Conservation (phyloP, 495 filamentous ascomycete species). For the Baudoinia panamericana region DNA sequence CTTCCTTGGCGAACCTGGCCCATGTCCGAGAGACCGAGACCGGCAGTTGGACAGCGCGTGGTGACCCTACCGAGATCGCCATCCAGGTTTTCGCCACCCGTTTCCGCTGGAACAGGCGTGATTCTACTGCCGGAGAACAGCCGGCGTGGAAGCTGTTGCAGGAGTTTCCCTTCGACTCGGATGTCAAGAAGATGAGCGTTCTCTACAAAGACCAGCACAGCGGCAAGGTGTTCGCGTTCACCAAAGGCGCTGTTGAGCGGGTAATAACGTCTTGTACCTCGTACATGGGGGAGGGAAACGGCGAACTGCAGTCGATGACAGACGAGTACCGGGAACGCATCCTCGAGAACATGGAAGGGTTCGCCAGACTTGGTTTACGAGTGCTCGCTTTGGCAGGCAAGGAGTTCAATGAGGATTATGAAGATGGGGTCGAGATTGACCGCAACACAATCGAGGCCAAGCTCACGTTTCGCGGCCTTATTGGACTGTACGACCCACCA, state of each 20-base stretch:
- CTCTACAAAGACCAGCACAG: conserved; percentile 33
- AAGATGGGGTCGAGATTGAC: conserved; percentile 25
- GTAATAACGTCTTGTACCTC: conserved; percentile 35
- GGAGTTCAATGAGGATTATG: conserved; percentile 29
- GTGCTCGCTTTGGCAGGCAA: conserved; percentile 46
- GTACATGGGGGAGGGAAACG: conserved; percentile 33
- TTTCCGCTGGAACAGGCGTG: conserved; percentile 32
- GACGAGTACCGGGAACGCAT: conserved; percentile 34
- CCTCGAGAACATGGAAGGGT: conserved; percentile 45
- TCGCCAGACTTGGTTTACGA: conserved; percentile 44
- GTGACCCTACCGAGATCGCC: conserved; percentile 47
- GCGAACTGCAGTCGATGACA: conserved; percentile 27
- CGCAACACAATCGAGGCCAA: conserved; percentile 45
- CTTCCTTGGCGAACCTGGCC: conserved; percentile 30
- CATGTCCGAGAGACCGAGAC: conserved; percentile 24
- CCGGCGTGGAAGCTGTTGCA: conserved; percentile 31
- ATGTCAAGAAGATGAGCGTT: conserved; percentile 48
- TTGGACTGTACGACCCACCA: conserved; percentile 64
- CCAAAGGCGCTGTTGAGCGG: conserved; percentile 48
- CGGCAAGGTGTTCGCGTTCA: conserved; percentile 35
- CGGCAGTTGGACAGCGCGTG: conserved; percentile 37
- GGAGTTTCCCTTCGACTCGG: conserved; percentile 51
- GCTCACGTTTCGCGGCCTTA: conserved; percentile 51
- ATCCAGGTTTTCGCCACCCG: conserved; percentile 40
- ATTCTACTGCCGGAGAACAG: conserved; percentile 23